These are phyloP conservation scores for Trypanosoma mega DNA, from an alignment of 208 protist species.

Conservation along the genomic window DNA sequence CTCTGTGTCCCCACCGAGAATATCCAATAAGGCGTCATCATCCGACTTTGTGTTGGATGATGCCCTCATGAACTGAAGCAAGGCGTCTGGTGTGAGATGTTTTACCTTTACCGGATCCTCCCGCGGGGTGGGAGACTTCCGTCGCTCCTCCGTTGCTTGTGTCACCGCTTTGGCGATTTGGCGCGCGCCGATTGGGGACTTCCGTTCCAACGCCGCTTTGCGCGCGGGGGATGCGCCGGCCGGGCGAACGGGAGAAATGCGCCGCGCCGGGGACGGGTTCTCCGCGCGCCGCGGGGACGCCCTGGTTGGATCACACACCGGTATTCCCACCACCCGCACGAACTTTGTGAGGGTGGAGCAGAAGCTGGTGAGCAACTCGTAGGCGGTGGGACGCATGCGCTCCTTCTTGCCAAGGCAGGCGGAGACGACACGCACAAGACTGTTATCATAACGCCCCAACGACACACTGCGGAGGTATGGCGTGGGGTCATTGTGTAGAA, in stretches of 20 bases:
- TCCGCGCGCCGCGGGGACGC: slow-evolving; percentile 12
- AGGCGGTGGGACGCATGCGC: slow-evolving; percentile 45
- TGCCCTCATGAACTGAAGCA: slow-evolving; percentile 21
- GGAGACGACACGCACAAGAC: slow-evolving; percentile 40
- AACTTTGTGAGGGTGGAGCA: slow-evolving; percentile 31
- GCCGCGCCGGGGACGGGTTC: slow-evolving; percentile 12
- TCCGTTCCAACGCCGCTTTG: slow-evolving; percentile 3
- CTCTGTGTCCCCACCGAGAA: slow-evolving; percentile 28
- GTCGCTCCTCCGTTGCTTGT: neutral
- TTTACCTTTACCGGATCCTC: neutral
- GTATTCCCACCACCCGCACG: slow-evolving; percentile 39
- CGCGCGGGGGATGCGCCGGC: slow-evolving; percentile 6
- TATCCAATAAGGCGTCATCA: slow-evolving; percentile 9
- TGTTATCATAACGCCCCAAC: slow-evolving; percentile 29
- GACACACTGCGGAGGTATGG: slow-evolving; percentile 36
- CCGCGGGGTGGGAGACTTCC: neutral
- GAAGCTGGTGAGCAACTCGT: slow-evolving; percentile 51
- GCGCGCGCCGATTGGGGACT: neutral
- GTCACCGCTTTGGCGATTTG: neutral
- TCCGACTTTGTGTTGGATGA: neutral
- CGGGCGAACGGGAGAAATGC: slow-evolving; percentile 15
- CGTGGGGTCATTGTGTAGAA: slow-evolving; percentile 57
- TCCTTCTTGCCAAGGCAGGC: slow-evolving; percentile 67
- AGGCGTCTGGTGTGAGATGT: neutral
- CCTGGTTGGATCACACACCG: slow-evolving; percentile 26